phyloP scores from a whole-genome alignment of 2,329 filamentous ascomycete genomes.

The Pseudopithomyces chartarum region DNA sequence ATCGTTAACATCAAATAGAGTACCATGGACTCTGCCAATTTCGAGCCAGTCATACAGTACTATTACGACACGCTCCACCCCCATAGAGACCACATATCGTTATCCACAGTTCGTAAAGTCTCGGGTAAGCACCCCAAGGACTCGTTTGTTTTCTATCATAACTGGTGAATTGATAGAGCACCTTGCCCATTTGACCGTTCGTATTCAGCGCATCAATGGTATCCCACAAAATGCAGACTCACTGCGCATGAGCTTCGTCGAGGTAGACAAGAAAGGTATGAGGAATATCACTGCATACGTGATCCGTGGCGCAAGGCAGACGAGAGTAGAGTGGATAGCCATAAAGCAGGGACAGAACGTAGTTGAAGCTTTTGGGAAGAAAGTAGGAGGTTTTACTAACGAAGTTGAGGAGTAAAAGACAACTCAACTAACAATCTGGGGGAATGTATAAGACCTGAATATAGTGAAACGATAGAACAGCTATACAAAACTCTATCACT shows the following conservation, averaged over 20 bases:
- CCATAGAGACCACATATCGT: background rate
- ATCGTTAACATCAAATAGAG: no score
- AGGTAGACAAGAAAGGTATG: background rate
- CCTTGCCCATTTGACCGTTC: background rate
- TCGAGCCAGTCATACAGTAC: background rate
- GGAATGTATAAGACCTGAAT: no score
- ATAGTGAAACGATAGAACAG: background rate
- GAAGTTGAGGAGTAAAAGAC: no score
- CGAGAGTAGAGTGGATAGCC: background rate
- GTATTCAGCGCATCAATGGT: background rate
- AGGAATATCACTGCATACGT: background rate
- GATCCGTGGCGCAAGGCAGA: background rate
- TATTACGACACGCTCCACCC: background rate
- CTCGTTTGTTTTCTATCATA: no score
- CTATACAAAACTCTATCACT: background rate
- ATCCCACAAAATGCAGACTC: background rate
- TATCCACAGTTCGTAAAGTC: background rate
- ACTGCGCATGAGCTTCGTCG: background rate
- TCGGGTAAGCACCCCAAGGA: constrained; percentile 1
- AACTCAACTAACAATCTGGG: no score
- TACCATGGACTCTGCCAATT: background rate
- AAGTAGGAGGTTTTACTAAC: background rate
- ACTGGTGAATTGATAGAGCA: background rate
- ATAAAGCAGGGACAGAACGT: background rate
- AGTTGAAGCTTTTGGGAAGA: background rate